Percentiles rank a stretch among this genome's conserved stretches.
Evolutionary conservation across 1,139 yeast genomes (phyloP).

Genomic region (Pichia sp.): DNA sequence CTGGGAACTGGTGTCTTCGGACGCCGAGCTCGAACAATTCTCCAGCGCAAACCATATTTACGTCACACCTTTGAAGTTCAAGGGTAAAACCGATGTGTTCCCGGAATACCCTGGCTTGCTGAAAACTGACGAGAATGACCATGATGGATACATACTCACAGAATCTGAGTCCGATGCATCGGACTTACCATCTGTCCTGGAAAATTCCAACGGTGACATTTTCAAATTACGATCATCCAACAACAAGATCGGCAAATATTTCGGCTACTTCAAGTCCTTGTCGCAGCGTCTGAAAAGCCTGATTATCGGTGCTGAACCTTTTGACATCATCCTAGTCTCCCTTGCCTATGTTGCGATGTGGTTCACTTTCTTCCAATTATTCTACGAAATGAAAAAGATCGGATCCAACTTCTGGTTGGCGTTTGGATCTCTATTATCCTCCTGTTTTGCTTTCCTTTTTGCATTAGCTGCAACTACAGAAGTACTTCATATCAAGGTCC

Average conservation of each 20-base stretch:
- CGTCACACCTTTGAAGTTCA: conserved; percentile 55
- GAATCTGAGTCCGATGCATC: conserved; percentile 30
- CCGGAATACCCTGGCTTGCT: conserved; percentile 30
- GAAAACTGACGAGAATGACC: conserved; percentile 22
- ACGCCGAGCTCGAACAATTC: conserved; percentile 9
- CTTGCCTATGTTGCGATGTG: conserved; percentile 88
- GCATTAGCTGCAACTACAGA: conserved; percentile 69
- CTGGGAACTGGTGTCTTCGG: conserved; percentile 12
- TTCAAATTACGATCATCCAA: conserved; percentile 69
- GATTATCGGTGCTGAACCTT: conserved; percentile 75
- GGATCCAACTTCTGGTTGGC: conserved; percentile 93
- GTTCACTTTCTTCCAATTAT: conserved; percentile 75
- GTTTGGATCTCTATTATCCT: conserved; percentile 72
- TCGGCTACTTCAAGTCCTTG: conserved; percentile 51
- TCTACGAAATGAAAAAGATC: conserved; percentile 68
- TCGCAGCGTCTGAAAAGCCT: conserved; percentile 46
- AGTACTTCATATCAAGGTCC: conserved; percentile 51
- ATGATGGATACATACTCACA: conserved; percentile 30
- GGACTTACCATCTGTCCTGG: conserved; percentile 33
- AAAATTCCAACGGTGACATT: conserved; percentile 37
- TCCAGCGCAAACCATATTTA: conserved; percentile 34
- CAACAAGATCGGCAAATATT: conserved; percentile 56
- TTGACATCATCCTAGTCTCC: conserved; percentile 76
- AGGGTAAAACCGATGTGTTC: conserved; percentile 23
- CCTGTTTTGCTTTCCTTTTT: conserved; percentile 80